phyloP scores from a whole-genome alignment of 2,329 filamentous ascomycete species.

The Colletotrichum sp. region DNA sequence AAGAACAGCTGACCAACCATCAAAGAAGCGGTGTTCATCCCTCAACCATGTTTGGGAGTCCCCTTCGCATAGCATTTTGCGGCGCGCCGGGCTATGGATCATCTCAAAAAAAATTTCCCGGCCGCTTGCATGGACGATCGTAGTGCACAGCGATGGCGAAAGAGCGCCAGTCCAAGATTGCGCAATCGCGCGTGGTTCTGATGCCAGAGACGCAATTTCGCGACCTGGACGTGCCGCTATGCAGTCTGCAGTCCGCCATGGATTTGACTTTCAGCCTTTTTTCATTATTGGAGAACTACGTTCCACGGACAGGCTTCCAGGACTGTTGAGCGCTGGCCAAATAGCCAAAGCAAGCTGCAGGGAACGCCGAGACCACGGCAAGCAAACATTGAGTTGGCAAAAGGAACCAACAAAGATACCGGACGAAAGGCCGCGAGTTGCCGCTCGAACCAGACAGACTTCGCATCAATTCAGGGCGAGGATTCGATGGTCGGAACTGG shows the following conservation, averaged over 20 bases:
- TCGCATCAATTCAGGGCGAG: not conserved
- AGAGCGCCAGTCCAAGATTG: constrained; percentile 5
- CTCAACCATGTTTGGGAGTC: constrained; percentile 8
- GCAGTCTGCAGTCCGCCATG: not conserved
- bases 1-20: constrained; percentile 19
- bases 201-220: constrained; percentile 18
- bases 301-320: not conserved
- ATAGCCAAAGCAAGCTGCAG: not conserved
- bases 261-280: not conserved
- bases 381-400: not conserved
- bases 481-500: not conserved
- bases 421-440: not conserved
- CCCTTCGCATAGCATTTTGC: not conserved
- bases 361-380: not conserved
- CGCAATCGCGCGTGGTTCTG: constrained; percentile 19
- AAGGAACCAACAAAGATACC: not conserved
- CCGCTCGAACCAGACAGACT: not conserved
- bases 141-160: not conserved
- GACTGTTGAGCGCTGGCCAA: not conserved
- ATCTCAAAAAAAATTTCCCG: constrained; percentile 20
- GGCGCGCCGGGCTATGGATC: not conserved
- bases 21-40: constrained; percentile 20
- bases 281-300: not conserved
- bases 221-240: not conserved
- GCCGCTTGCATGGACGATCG: constrained; percentile 3